phyloP scores from a whole-genome alignment of 2,329 filamentous ascomycete species.

The Dendryphion nanum region DNA sequence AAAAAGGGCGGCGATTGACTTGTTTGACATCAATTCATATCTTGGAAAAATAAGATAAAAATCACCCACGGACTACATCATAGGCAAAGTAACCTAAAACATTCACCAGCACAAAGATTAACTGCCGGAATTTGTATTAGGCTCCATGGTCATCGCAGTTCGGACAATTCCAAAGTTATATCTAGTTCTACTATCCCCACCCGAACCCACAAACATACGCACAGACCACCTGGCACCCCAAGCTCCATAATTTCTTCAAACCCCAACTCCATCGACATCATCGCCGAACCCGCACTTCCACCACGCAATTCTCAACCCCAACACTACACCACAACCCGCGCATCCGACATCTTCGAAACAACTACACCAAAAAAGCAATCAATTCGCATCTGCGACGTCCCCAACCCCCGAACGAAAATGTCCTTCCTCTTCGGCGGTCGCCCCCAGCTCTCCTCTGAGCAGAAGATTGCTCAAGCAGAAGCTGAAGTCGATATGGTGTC shows the following conservation, averaged over 20 bases:
- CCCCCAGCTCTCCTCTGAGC: constrained; percentile 86
- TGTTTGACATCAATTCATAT: too few species aligned
- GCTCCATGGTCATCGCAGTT: too few species aligned
- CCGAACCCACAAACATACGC: too few species aligned
- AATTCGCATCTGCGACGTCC: neutral
- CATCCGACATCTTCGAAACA: neutral
- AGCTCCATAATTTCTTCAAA: constrained; percentile 1
- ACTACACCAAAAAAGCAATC: neutral
- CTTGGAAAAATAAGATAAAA: too few species aligned
- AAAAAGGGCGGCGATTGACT: too few species aligned
- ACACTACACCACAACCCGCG: neutral
- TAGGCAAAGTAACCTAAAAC: too few species aligned
- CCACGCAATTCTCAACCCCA: neutral
- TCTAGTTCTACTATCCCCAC: too few species aligned
- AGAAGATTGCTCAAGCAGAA: constrained; percentile 96
- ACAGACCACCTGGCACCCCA: neutral
- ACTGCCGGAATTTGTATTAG: too few species aligned
- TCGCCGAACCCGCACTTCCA: neutral
- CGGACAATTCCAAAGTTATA: too few species aligned
- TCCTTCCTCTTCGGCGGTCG: constrained; percentile 55
- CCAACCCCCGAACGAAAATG: constrained; percentile 19
- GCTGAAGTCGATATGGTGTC: constrained; percentile 96
- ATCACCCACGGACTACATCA: too few species aligned
- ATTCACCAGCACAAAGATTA: too few species aligned
- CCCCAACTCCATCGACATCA: constrained; percentile 1